phyloP scores from a whole-genome alignment of 106 monocot genomes.

The Phalaenopsis equestris region DNA sequence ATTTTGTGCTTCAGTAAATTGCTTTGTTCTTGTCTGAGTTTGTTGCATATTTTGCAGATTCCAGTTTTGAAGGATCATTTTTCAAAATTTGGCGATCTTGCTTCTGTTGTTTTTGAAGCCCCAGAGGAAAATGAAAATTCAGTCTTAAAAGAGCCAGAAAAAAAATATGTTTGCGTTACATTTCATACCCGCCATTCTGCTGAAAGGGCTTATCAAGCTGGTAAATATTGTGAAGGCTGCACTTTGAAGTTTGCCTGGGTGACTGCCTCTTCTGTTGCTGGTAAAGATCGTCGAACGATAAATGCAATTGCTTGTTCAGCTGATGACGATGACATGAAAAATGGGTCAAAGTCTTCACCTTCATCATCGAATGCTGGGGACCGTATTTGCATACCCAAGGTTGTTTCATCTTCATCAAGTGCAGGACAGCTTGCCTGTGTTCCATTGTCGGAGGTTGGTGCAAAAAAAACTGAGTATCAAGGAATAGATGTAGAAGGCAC shows the following conservation, averaged over 20 bases:
- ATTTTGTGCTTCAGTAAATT: background rate
- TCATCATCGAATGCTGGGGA: constrained; percentile 6
- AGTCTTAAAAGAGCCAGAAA: constrained; percentile 13
- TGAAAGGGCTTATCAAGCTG: constrained; percentile 54
- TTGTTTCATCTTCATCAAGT: constrained; percentile 1
- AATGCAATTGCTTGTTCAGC: background rate
- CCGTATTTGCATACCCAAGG: background rate
- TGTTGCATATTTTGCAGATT: constrained; percentile 24
- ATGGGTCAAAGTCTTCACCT: constrained; percentile 3
- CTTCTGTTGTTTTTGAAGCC: constrained; percentile 50
- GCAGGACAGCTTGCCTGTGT: constrained; percentile 3
- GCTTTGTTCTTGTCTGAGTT: background rate
- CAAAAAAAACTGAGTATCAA: background rate
- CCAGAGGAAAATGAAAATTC: constrained; percentile 19
- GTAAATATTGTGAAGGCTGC: constrained; percentile 58
- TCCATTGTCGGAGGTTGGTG: constrained; percentile 9
- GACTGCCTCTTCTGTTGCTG: constrained; percentile 16
- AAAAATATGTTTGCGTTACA: constrained; percentile 39
- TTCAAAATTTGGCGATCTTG: constrained; percentile 50
- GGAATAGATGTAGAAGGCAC: constrained; percentile 6
- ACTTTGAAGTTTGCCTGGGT: constrained; percentile 58
- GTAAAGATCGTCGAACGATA: constrained; percentile 4
- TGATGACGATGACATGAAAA: constrained; percentile 2
- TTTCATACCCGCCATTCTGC: constrained; percentile 52
- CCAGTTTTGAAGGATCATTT: constrained; percentile 60